Percentiles rank a stretch among this genome's conserved stretches.
These are phyloP conservation scores for Corchorus capsularis DNA, from an alignment of 345 rosid species.

Conservation along the genomic window DNA sequence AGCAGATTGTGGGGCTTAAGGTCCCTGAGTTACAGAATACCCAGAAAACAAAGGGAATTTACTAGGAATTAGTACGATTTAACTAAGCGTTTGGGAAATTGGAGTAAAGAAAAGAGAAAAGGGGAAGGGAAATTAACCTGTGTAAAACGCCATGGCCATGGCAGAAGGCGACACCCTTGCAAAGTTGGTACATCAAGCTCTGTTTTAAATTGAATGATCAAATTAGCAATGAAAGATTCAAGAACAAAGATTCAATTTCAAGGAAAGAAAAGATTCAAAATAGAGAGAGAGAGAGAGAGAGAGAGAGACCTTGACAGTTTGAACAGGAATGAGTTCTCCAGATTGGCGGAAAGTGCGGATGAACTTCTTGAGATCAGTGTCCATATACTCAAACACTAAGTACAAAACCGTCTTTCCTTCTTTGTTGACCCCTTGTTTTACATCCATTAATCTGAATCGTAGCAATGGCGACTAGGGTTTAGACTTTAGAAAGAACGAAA, in stretches of 20 bases:
- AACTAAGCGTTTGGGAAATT: background rate
- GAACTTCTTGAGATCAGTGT: conserved; percentile 87
- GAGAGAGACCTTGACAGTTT: conserved; percentile 51
- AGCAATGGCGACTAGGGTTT: too few species aligned
- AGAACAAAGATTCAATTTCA: background rate
- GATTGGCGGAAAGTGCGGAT: conserved; percentile 72
- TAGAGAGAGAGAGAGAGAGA: background rate
- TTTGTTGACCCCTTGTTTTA: conserved; percentile 88
- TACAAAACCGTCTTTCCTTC: conserved; percentile 91
- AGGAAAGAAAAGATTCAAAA: background rate
- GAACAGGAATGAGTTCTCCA: conserved; percentile 54
- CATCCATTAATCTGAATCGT: conserved; percentile 68
- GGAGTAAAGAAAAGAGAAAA: background rate
- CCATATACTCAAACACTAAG: conserved; percentile 91
- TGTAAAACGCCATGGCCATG: conserved; percentile 96
- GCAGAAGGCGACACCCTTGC: conserved; percentile 95
- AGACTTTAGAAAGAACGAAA: too few species aligned
- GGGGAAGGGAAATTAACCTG: conserved; percentile 47
- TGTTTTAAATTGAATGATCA: conserved; percentile 25
- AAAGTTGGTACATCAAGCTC: conserved; percentile 96
- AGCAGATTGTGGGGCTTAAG: conserved; percentile 95
- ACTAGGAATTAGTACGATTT: background rate
- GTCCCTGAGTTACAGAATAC: conserved; percentile 48
- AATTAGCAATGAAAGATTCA: background rate
- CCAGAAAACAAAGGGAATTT: background rate